phyloP scores from a whole-genome alignment of 2,329 filamentous ascomycete genomes.

The Emmonsia crescens region DNA sequence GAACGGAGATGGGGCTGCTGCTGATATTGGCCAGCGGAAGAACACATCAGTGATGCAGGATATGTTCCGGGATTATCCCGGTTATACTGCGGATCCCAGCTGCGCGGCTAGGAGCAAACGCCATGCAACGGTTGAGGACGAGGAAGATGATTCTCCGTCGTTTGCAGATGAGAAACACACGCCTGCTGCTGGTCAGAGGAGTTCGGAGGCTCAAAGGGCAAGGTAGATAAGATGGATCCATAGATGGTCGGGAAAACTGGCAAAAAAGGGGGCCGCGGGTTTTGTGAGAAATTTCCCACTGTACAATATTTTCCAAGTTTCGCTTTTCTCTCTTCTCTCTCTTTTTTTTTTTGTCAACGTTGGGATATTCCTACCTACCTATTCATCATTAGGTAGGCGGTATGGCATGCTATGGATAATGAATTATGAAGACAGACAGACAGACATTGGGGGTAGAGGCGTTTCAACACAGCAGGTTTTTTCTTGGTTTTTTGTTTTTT shows the following conservation, averaged over 20 bases:
- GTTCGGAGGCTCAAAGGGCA: neutral
- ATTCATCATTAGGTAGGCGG: slow-evolving; percentile 1
- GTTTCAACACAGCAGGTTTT: slow-evolving; percentile 1
- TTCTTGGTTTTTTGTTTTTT: neutral
- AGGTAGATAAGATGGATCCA: neutral
- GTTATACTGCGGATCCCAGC: neutral
- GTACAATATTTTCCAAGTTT: neutral
- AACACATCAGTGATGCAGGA: neutral
- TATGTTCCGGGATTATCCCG: neutral
- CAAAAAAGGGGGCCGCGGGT: neutral
- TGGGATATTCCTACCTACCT: neutral
- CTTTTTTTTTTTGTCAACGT: neutral
- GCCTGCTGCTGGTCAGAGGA: neutral
- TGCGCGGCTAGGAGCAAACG: neutral
- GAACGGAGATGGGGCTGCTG: neutral
- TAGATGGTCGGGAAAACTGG: too few relatives aligned
- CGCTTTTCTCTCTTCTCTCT: neutral
- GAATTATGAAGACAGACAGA: neutral
- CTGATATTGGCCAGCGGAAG: neutral
- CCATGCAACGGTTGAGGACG: neutral
- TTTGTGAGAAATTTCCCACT: neutral
- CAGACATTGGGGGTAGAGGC: neutral
- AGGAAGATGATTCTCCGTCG: neutral
- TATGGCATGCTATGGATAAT: neutral
- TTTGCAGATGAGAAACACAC: neutral